Base-by-base conservation (phyloP, 1,284 basidiomycete species). In the Cutaneotrichosporon cyanovorans region DNA sequence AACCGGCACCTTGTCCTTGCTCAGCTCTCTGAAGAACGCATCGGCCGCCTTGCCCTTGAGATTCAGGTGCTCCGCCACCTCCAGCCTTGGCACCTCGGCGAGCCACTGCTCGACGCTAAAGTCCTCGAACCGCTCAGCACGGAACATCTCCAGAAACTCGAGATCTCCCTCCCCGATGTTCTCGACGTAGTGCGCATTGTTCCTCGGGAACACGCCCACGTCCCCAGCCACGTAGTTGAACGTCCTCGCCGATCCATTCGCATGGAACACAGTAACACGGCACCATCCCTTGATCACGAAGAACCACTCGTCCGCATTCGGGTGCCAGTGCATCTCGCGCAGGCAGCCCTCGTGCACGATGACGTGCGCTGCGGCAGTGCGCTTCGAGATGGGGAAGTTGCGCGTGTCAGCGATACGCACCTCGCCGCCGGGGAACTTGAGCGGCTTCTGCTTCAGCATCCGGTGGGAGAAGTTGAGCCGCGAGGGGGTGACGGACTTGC, bases 171-270 rank as follows among this genome's bases (percentile, higher is more conserved):
- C 80, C 7, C 82, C 82, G 15, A 74, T 80, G 59, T 83, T 83
- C 68, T 85, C 81, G n/a, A 84, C 75, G 56, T 81, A 84, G 59
- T 83, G 82, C 4, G 79, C 79, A 75, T 53, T 36, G 43, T 54
- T 53, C 38, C 49, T 78, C 9, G 80, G 66, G 30, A 51, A 61
- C 52, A 80, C 80, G 22, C 77, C 80, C 47, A 84, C 77, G 59
- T 84, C 82, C 18, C 82, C 82, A 42, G 77, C 71, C 70, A 80
- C 76, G 61, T 78, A 83, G 59, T 85, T 77, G 64, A 81, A 85
- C 0, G 83, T 85, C 37, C 79, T 66, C 1, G 84, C 80, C 48
- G 80, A 81, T 20, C 75, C 74, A 48, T 75, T 72, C 2, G 78
- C 72, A 2, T 80, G 82, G 57, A 84, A 85, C 36, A 83, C 68